phyloP scores from a whole-genome alignment of 352 stramenopile genomes.

The Pythium folliculosum region DNA sequence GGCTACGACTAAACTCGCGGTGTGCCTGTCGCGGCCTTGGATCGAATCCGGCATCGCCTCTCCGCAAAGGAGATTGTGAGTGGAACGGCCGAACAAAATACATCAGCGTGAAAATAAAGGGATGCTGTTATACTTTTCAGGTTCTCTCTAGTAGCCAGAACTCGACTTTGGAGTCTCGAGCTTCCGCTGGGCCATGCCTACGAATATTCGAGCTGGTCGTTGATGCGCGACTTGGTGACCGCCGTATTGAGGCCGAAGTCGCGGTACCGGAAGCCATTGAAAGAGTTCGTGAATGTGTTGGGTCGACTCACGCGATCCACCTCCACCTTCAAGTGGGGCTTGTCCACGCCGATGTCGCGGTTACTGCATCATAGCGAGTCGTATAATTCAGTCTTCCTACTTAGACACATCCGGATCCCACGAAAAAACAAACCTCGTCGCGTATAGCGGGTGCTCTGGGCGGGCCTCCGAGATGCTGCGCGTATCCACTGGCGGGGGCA shows the following conservation, averaged over 20 bases:
- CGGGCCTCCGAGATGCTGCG: constrained; percentile 61
- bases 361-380: too few relatives aligned
- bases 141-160: background rate
- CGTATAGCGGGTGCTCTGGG: constrained; percentile 68
- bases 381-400: too few relatives aligned
- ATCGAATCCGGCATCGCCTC: too few relatives aligned
- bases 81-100: background rate
- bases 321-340: constrained; percentile 73
- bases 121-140: constrained; percentile 8
- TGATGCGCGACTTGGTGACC: constrained; percentile 81
- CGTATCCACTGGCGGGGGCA: constrained; percentile 56
- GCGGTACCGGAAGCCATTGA: constrained; percentile 84
- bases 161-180: background rate
- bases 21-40: too few relatives aligned
- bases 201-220: constrained; percentile 70
- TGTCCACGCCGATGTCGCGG: constrained; percentile 73
- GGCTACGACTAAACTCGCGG: constrained; percentile 64
- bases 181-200: constrained; percentile 9
- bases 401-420: too few relatives aligned
- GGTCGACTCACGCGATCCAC: constrained; percentile 59
- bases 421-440: constrained; percentile 61
- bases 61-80: too few relatives aligned
- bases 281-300: constrained; percentile 82
- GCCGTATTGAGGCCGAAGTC: constrained; percentile 83
- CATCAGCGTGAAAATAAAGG: constrained; percentile 16